Evolutionary conservation across 805 yeast genomes (phyloP), one percentile per base, ranked within the genome.

Genomic region (Candida andamanensis): DNA sequence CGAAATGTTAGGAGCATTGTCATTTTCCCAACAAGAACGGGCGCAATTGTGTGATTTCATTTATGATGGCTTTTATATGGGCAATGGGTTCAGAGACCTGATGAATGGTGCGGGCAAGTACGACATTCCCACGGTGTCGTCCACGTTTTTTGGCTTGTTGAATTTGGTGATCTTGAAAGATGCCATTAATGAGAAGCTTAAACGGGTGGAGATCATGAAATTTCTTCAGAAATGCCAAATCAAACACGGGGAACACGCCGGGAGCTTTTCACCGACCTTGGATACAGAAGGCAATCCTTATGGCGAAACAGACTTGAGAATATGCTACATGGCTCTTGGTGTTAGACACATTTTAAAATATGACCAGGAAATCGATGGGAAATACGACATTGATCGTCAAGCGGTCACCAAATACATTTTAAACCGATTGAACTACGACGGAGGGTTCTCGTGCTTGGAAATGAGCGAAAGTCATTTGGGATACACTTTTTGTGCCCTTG

Each of bases 391-490:
- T 19, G 64, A 81, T 41, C 40, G 61, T 0, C 60, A 46, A 0
- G 39, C 37, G 3, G 47, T 83, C 18, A 49, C 50, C 3, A 35
- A 38, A 0, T 77, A 66, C 48, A 42, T 66, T 5, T 24, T 49
- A 3, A 33, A 29, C 6, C 36, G 62, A 24, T 36, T 57, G 17
- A 52, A 48, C 33, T 68, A 56, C 43, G 77, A 72, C 46, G 97
- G 97, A 2, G 97, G 95, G 0, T 56, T 85, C 28, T 82, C 89
- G 4, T 69, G 72, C 15, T 27, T 39, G 6, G 54, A 60, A 4
- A 48, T 50, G 23, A 57, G 64, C 10, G 98, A 90, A 53, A 66
- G 87, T 2, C 97, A 90, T 57, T 78, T 86, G 6, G 98, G 97
- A 0, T 67, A 83, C 37, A 82, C 95, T 0, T 90, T 76, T 48